A percentile compares a stretch with the other conserved stretches of the same genome.
phyloP scores from a whole-genome alignment of 2,329 filamentous ascomycete species.

The Hansfordia pulvinata region DNA sequence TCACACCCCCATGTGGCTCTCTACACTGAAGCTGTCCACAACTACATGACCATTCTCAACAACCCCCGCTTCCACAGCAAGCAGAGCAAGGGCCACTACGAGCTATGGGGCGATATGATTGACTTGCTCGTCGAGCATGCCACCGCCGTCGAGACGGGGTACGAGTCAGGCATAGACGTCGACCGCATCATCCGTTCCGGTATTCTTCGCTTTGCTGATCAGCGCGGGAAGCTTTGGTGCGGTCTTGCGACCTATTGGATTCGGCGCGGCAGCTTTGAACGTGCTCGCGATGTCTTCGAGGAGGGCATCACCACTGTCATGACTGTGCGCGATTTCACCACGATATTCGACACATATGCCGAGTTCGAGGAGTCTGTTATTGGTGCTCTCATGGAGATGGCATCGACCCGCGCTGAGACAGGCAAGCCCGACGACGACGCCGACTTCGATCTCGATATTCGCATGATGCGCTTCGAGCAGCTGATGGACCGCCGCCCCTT shows the following conservation, averaged over 20 bases:
- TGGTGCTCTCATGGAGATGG: conserved; percentile 78
- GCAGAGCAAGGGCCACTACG: conserved; percentile 86
- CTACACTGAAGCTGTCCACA: conserved; percentile 82
- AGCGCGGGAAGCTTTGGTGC: conserved; percentile 89
- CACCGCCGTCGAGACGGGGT: conserved; percentile 66
- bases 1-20: conserved; percentile 64
- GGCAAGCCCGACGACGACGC: conserved; percentile 67
- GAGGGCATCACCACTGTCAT: conserved; percentile 96
- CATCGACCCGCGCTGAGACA: conserved; percentile 66
- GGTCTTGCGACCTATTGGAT: conserved; percentile 96
- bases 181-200: conserved; percentile 89
- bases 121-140: conserved; percentile 88
- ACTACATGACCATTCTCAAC: conserved; percentile 86
- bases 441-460: conserved; percentile 88
- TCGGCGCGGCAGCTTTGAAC: conserved; percentile 81
- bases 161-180: conserved; percentile 75
- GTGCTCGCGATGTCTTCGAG: conserved; percentile 84
- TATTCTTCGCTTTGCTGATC: conserved; percentile 80
- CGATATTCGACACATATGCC: conserved; percentile 90
- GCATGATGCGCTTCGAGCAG: conserved; percentile 96
- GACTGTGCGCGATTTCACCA: conserved; percentile 94
- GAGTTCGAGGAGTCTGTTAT: conserved; percentile 98
- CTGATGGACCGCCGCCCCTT: conserved; percentile 95
- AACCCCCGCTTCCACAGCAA: conserved; percentile 85
- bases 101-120: conserved; percentile 96